phyloP scores from a whole-genome alignment of 345 rosid genomes.

The Psidium friedrichsthalianum region DNA sequence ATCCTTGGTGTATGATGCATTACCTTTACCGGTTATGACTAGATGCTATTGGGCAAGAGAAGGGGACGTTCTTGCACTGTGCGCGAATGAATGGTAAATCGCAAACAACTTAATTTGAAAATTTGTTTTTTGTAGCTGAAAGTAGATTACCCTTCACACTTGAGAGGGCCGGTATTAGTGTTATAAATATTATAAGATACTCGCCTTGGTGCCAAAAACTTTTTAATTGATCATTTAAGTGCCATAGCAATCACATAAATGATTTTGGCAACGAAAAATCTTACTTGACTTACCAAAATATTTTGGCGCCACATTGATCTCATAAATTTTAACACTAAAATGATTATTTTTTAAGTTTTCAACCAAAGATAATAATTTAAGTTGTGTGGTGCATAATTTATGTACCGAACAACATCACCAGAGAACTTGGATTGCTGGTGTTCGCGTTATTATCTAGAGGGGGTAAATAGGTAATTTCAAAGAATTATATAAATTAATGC shows the following conservation, averaged over 20 bases:
- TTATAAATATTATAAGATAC: neutral
- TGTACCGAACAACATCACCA: neutral
- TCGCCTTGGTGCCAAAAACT: neutral
- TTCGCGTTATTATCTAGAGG: too few species aligned
- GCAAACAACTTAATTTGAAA: neutral
- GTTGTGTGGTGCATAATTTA: neutral
- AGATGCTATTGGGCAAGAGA: neutral
- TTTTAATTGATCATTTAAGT: neutral
- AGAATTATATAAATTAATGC: too few species aligned
- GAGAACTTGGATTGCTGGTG: neutral
- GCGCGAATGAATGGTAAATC: neutral
- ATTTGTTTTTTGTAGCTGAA: neutral
- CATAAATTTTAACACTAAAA: neutral
- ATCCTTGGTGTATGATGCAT: neutral
- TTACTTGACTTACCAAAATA: neutral
- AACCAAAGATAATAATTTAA: neutral
- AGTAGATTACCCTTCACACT: neutral
- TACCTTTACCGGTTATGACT: neutral
- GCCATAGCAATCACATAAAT: neutral
- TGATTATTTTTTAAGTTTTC: neutral
- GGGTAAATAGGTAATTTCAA: too few species aligned
- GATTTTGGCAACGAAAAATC: neutral
- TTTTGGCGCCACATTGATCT: neutral
- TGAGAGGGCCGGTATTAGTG: neutral
- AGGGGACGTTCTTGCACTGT: too few species aligned